Conservation (phyloP, 345 rosid genomes). For the Hevea brasiliensis region DNA sequence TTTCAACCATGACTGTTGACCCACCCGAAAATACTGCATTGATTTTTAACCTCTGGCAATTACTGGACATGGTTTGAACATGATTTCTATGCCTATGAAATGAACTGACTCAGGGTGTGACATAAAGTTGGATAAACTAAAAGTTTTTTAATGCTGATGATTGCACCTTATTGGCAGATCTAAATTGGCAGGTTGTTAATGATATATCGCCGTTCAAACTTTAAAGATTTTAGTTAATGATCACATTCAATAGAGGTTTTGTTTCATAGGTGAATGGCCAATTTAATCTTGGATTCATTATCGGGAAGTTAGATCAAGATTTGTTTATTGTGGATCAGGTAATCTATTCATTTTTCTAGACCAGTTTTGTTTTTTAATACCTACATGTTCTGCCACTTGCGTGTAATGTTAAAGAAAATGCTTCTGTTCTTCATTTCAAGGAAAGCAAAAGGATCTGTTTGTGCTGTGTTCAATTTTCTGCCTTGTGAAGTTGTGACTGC, state of each 20-base stretch:
- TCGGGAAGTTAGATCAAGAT: constrained; percentile 87
- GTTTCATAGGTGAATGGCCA: constrained; percentile 78
- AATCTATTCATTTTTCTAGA: constrained; percentile 25
- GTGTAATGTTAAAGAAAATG: constrained; percentile 3
- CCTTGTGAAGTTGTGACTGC: background rate
- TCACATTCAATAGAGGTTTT: background rate
- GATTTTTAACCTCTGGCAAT: constrained; percentile 1
- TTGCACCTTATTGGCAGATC: background rate
- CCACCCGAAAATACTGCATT: constrained; percentile 8
- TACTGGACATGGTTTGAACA: constrained; percentile 5
- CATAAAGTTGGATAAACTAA: background rate
- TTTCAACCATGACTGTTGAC: constrained; percentile 3
- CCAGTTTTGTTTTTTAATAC: constrained; percentile 8
- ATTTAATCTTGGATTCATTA: constrained; percentile 95
- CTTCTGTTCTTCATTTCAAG: too few relatives aligned
- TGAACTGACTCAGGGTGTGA: background rate
- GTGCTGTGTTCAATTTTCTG: background rate
- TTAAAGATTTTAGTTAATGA: background rate
- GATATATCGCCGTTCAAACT: background rate
- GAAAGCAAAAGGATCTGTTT: too few relatives aligned
- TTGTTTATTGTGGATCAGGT: constrained; percentile 98
- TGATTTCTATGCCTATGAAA: constrained; percentile 3
- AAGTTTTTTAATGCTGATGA: background rate
- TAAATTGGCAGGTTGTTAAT: constrained; percentile 4
- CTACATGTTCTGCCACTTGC: constrained; percentile 4